These are phyloP conservation scores for Aspergillus fructus DNA, from an alignment of 2,329 filamentous ascomycete species.

Conservation along the genomic window DNA sequence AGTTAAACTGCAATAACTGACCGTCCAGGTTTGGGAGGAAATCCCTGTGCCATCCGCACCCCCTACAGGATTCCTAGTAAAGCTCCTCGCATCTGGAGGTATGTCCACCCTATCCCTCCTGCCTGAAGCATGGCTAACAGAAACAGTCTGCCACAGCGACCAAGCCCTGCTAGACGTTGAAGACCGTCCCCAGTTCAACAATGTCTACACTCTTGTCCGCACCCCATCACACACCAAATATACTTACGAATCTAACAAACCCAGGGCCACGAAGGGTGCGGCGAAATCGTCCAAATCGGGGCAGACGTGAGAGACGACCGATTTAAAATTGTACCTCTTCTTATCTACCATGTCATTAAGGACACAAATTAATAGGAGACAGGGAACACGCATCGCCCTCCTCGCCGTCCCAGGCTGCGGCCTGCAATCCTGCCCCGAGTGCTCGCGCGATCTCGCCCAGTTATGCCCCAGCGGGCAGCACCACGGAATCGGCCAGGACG, in stretches of 20 bases:
- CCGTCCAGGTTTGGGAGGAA: conserved; percentile 10
- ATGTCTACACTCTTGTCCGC: conserved; percentile 10
- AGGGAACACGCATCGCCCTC: conserved; percentile 10
- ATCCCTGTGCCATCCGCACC: conserved; percentile 7
- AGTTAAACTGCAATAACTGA: background rate
- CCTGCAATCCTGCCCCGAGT: conserved; percentile 35
- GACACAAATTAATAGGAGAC: background rate
- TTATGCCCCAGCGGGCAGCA: conserved; percentile 31
- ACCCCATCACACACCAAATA: background rate
- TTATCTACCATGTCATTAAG: too few relatives aligned
- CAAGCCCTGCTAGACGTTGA: conserved; percentile 13
- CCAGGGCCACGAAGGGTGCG: conserved; percentile 17
- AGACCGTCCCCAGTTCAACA: conserved; percentile 13
- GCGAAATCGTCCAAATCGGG: conserved; percentile 13
- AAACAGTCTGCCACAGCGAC: conserved; percentile 14
- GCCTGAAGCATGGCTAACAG: background rate
- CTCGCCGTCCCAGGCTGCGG: conserved; percentile 29
- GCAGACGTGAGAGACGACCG: background rate
- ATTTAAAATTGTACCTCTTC: conserved; percentile 5
- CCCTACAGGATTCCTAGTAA: conserved; percentile 7
- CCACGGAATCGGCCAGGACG: conserved; percentile 47
- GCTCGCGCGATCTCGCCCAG: conserved; percentile 40
- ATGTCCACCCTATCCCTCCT: background rate
- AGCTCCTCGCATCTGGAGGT: conserved; percentile 13
- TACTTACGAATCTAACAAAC: too few relatives aligned